These are phyloP conservation scores for Aspergillus transmontanensis DNA, from an alignment of 2,329 filamentous ascomycete genomes.

Conservation along the genomic window DNA sequence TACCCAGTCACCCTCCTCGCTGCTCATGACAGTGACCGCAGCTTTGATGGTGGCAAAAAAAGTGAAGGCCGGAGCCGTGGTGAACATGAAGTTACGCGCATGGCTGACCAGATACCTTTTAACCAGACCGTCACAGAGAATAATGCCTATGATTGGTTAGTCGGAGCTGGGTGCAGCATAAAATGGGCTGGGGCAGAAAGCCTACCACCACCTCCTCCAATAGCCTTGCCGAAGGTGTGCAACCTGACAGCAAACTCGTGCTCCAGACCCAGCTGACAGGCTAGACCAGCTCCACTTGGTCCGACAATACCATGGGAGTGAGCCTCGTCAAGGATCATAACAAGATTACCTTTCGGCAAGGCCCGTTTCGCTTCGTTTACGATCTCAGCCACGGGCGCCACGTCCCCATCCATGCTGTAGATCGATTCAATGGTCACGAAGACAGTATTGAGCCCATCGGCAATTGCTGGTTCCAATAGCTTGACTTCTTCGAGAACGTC, in stretches of 20 bases:
- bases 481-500: constrained; percentile 1
- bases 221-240: constrained; percentile 30
- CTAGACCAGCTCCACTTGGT: constrained; percentile 17
- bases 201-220: constrained; percentile 30
- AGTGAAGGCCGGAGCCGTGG: constrained; percentile 9
- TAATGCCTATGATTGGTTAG: background rate
- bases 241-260: constrained; percentile 28
- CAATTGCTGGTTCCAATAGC: constrained; percentile 1
- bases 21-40: background rate
- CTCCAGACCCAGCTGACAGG: constrained; percentile 27
- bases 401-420: constrained; percentile 54
- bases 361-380: constrained; percentile 14
- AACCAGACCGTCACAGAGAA: constrained; percentile 1
- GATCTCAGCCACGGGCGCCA: constrained; percentile 29
- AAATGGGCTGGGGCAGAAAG: background rate
- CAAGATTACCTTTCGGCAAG: constrained; percentile 23
- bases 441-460: constrained; percentile 28
- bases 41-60: constrained; percentile 10
- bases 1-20: constrained; percentile 10
- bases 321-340: constrained; percentile 22
- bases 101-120: constrained; percentile 6
- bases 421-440: constrained; percentile 46
- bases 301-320: constrained; percentile 18
- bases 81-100: constrained; percentile 8
- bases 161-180: background rate